Percentiles rank a stretch among this genome's conserved stretches.
Evolutionary conservation across 768 basidiomycete genomes (phyloP).

Genomic region (Mycena sanguinolenta): DNA sequence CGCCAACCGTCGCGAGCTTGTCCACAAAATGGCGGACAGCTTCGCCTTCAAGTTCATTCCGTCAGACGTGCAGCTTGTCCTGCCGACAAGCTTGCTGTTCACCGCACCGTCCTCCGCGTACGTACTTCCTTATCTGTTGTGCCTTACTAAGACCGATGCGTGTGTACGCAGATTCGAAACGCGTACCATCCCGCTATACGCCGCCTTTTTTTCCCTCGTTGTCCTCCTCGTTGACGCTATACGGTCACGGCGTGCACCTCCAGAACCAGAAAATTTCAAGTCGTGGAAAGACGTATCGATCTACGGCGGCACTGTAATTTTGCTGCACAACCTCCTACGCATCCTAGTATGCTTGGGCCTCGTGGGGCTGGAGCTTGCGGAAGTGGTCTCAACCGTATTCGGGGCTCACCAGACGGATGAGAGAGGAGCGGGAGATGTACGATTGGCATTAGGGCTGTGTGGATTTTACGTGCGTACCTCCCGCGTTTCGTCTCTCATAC

Average conservation of each 20-base stretch:
- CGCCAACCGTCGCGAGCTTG: too few relatives aligned
- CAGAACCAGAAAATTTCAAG: background rate
- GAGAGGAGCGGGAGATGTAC: too few relatives aligned
- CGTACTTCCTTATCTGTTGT: background rate
- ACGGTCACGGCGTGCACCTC: background rate
- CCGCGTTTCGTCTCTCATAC: background rate
- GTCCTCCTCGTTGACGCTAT: conserved; percentile 1
- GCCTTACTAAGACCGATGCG: too few relatives aligned
- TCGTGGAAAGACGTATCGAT: conserved; percentile 28
- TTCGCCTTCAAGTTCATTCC: conserved; percentile 13
- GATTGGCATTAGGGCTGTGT: conserved; percentile 1
- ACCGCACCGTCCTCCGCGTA: conserved; percentile 1
- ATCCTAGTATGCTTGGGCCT: conserved; percentile 23
- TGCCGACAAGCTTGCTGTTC: conserved; percentile 13
- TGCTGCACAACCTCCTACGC: conserved; percentile 19
- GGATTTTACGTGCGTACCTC: conserved; percentile 33
- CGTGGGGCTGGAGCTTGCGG: too few relatives aligned
- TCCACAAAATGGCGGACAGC: too few relatives aligned
- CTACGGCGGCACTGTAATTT: conserved; percentile 25
- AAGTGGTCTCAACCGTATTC: conserved; percentile 20
- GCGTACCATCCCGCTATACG: conserved; percentile 25
- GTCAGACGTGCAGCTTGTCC: conserved; percentile 23
- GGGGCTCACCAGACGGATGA: background rate
- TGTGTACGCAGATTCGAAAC: conserved; percentile 21
- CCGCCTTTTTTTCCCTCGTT: conserved; percentile 17